Percentiles rank a stretch among this genome's conserved stretches.
phyloP scores from a whole-genome alignment of 345 rosid genomes.

The Mangifera indica region DNA sequence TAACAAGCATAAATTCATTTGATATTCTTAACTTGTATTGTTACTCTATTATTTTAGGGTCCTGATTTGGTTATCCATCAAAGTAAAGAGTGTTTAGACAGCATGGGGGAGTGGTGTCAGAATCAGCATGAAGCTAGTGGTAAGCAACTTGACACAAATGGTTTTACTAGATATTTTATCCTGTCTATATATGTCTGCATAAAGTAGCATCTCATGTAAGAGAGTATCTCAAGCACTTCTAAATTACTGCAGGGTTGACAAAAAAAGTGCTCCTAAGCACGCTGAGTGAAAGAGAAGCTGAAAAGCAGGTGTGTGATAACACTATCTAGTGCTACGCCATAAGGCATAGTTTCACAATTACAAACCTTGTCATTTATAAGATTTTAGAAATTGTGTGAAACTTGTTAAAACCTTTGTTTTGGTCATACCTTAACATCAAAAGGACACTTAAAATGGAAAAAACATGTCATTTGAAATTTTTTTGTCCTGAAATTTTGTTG shows the following conservation, averaged over 20 bases:
- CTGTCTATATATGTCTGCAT: background rate
- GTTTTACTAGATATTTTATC: constrained; percentile 9
- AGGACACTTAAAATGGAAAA: constrained; percentile 6
- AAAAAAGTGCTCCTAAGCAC: constrained; percentile 67
- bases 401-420: background rate
- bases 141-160: constrained; percentile 31
- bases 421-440: background rate
- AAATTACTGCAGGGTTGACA: constrained; percentile 64
- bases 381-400: background rate
- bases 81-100: constrained; percentile 62
- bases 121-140: constrained; percentile 86
- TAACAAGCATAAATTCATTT: constrained; percentile 1
- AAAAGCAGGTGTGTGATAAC: constrained; percentile 59
- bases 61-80: constrained; percentile 92
- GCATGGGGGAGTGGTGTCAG: constrained; percentile 94
- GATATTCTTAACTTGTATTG: constrained; percentile 8
- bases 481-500: no score
- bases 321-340: background rate
- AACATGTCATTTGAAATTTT: no score
- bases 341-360: background rate
- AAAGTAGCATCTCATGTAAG: background rate
- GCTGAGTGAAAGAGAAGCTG: constrained; percentile 77
- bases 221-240: constrained; percentile 14
- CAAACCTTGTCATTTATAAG: background rate
- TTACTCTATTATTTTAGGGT: constrained; percentile 49